Percentiles rank a stretch among this genome's conserved stretches.
phyloP scores from a whole-genome alignment of 495 filamentous ascomycete species.

The Copromyces sp. region DNA sequence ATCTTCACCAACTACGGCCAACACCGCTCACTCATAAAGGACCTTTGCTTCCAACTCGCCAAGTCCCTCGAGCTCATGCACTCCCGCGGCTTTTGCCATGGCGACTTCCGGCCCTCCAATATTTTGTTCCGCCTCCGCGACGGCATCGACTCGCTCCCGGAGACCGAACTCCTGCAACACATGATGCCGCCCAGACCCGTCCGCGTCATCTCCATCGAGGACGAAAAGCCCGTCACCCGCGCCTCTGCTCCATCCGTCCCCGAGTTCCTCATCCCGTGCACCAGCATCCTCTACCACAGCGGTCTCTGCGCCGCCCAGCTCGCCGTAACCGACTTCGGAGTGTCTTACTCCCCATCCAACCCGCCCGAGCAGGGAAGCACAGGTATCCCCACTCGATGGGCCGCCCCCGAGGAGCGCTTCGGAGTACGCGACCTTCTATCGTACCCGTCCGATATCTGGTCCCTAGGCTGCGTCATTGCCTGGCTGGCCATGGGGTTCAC shows the following conservation, averaged over 20 bases:
- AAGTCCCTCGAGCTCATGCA: conserved; percentile 15
- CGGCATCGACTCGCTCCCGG: conserved; percentile 12
- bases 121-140: conserved; percentile 14
- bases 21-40: conserved; percentile 8
- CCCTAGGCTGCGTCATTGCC: conserved; percentile 13
- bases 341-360: conserved; percentile 7
- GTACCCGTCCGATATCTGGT: conserved; percentile 19
- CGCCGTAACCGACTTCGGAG: conserved; percentile 20
- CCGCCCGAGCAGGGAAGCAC: neutral
- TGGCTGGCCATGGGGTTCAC: neutral
- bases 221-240: neutral
- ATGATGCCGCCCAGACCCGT: neutral
- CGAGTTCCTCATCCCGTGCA: conserved; percentile 9
- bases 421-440: neutral
- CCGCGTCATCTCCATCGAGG: conserved; percentile 2
- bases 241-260: conserved; percentile 8
- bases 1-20: neutral
- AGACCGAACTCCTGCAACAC: neutral
- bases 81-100: conserved; percentile 15
- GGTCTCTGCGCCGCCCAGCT: conserved; percentile 6
- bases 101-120: conserved; percentile 17
- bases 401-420: conserved; percentile 17
- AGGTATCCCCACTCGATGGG: conserved; percentile 9
- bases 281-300: neutral
- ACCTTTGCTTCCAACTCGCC: conserved; percentile 16